Evolutionary conservation across 352 stramenopile genomes (phyloP).

Genomic region (Pythium grandisporangium): DNA sequence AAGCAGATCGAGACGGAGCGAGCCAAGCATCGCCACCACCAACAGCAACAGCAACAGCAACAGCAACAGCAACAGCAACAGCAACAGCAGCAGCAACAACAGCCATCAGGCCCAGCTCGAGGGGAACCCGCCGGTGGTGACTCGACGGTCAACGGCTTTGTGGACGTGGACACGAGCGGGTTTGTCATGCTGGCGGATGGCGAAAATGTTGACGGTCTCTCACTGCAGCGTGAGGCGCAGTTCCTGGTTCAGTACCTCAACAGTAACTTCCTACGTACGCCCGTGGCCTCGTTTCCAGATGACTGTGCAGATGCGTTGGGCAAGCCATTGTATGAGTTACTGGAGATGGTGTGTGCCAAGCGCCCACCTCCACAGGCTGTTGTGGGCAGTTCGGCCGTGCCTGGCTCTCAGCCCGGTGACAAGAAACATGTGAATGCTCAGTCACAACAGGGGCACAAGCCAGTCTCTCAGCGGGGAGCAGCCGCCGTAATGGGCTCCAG

Average conservation of each 20-base stretch:
- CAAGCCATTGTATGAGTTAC: constrained; percentile 79
- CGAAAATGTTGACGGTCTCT: neutral
- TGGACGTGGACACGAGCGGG: constrained; percentile 31
- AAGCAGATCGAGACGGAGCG: constrained; percentile 32
- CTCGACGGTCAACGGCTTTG: constrained; percentile 19
- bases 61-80: too few species aligned
- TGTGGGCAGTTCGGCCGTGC: constrained; percentile 16
- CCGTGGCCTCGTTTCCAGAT: constrained; percentile 59
- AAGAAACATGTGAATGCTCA: too few species aligned
- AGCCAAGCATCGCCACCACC: constrained; percentile 13
- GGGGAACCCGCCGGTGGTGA: neutral
- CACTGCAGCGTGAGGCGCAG: constrained; percentile 38
- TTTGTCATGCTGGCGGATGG: constrained; percentile 4
- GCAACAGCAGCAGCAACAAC: neutral
- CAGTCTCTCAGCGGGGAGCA: too few species aligned
- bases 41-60: neutral
- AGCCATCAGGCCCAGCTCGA: constrained; percentile 2
- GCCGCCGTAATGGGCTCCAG: too few species aligned
- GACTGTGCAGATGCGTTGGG: constrained; percentile 72
- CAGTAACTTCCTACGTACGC: constrained; percentile 61
- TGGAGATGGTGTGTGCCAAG: constrained; percentile 88
- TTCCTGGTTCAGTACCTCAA: constrained; percentile 85
- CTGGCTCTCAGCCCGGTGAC: constrained; percentile 4
- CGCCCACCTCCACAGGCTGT: constrained; percentile 37
- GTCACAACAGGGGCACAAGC: too few species aligned